Percentiles rank a stretch among this genome's conserved stretches.
Evolutionary conservation across 2,329 filamentous ascomycete genomes (phyloP).

Genomic region (Phoma sp.): DNA sequence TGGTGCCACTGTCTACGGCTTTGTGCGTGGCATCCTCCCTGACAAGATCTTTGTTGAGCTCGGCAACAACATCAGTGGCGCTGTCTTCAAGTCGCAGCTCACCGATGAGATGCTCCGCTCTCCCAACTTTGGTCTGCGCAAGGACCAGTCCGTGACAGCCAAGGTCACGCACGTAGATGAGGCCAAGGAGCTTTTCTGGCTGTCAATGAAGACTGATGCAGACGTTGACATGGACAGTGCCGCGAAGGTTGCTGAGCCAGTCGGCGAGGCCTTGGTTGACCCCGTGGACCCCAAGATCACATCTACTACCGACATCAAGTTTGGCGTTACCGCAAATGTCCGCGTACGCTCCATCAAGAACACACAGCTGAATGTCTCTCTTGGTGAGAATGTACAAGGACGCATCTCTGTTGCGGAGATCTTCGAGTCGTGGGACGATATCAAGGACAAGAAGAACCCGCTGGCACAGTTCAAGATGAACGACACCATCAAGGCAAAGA

Average conservation of each 20-base stretch:
- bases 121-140: conserved; percentile 79
- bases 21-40: conserved; percentile 81
- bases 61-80: conserved; percentile 74
- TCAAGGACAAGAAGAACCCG: conserved; percentile 80
- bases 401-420: conserved; percentile 90
- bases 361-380: conserved; percentile 89
- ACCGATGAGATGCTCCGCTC: conserved; percentile 70
- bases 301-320: conserved; percentile 72
- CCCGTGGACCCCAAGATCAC: conserved; percentile 69
- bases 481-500: conserved; percentile 73
- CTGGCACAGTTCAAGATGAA: conserved; percentile 75
- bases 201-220: conserved; percentile 64
- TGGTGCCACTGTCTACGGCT: conserved; percentile 74
- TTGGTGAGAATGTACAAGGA: conserved; percentile 89
- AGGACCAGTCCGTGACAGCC: conserved; percentile 75
- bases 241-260: conserved; percentile 28
- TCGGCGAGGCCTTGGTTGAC: conserved; percentile 57
- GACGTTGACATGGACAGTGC: conserved; percentile 47
- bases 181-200: conserved; percentile 71
- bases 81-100: conserved; percentile 81
- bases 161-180: conserved; percentile 76
- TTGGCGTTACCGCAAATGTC: conserved; percentile 77
- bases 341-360: conserved; percentile 83
- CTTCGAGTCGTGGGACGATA: conserved; percentile 87
- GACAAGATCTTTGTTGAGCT: conserved; percentile 91